Evolutionary conservation across 768 basidiomycete species (phyloP), one percentile per base, ranked within the genome.

Genomic region (Mycena floridula): DNA sequence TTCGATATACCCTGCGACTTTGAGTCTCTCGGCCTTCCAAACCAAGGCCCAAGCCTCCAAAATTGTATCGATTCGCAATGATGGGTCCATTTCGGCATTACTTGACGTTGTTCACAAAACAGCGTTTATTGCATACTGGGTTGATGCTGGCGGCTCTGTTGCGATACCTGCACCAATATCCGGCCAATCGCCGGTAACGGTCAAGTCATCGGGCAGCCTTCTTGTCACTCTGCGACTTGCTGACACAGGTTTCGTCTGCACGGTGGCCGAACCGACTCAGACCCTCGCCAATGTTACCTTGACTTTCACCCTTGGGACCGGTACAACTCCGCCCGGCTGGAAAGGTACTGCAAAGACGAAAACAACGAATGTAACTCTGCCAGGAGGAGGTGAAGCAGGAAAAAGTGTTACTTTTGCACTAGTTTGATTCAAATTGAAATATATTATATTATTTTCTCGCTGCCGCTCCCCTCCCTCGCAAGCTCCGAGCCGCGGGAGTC

Each of bases 111-210:
- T 45, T 2, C 61, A 74, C 49, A 51, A 62, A 22, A 68, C 61
- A 1, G 65, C 65, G 4, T 72, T 76, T 66, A 61, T 63, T 16
- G 72, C 79, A 5, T 79, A 83, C 58, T 84, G 82, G 82, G 61
- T 71, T 44, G 38, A 51, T 1, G 47, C 37, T 3, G 78, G 76
- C 8, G 79, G 76, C 11, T 60, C 67, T 1, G 59, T 70, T 41
- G 57, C 58, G 7, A 63, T 81, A 15, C 48, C 50, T 50, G 48
- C 41, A 22, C 47, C 9, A 36, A n/a, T n/a, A n/a, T 22, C n/a
- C 26, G 51, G 53, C 2, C 51, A 51, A 27, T 57, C 56, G 3
- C 53, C 59, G 15, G 53, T 64, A 16, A 65, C 57, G 18, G 49
- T 70, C n/a, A 56, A 58, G 24, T 50, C 68, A 5, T 63, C 59